Base-by-base conservation (phyloP, 352 stramenopile genomes). In the Globisporangium uncinulatum region DNA sequence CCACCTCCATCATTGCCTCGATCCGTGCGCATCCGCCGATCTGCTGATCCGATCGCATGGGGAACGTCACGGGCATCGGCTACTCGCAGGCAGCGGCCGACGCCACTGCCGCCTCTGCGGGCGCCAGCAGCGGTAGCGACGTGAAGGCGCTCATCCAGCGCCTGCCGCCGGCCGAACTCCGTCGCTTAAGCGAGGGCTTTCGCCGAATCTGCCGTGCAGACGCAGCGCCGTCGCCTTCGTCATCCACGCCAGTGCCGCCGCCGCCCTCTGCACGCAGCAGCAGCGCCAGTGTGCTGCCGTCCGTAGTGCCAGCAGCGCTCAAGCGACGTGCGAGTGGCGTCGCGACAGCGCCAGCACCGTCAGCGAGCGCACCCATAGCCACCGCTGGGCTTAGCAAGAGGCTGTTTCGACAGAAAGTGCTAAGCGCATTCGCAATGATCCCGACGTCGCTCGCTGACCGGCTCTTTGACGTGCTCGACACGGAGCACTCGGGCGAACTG, bases 381-480 rank as follows among this genome's bases (percentile, higher is more conserved):
- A 36, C 39, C 19, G 56, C 9, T 48, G 59, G 15, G 48, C 45
- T 92, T 39, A 74, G 41, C 54, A 92, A 92, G 67, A 88, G 89
- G 49, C 53, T 82, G 42, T 95, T 95, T 49, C 83, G 85, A n/a
- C 74, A 67, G 51, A 93, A 93, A 59, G 60, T 95, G 24, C 69
- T 95, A 15, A 73, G 76, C 32, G 70, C 77, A 39, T 95, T 93
- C 56, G 71, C 81, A 14, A 74, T 91, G 66, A 87, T 95, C 44
- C 85, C 85, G 34, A 73, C 87, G 60, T 86, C 85, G 52, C 67
- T 95, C n/a, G 76, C 79, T 32, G 85, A 95, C 59, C 80, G 85
- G 42, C 52, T 95, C 46, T 95, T 93, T 57, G 79, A 91, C 46
- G 85, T 95, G 50, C 74, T 95, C 45, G 83, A 95, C 57, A 74